Evolutionary conservation across 768 basidiomycete species (phyloP), one percentile per base, ranked within the genome.

Genomic region (Kwoniella shandongensis): DNA sequence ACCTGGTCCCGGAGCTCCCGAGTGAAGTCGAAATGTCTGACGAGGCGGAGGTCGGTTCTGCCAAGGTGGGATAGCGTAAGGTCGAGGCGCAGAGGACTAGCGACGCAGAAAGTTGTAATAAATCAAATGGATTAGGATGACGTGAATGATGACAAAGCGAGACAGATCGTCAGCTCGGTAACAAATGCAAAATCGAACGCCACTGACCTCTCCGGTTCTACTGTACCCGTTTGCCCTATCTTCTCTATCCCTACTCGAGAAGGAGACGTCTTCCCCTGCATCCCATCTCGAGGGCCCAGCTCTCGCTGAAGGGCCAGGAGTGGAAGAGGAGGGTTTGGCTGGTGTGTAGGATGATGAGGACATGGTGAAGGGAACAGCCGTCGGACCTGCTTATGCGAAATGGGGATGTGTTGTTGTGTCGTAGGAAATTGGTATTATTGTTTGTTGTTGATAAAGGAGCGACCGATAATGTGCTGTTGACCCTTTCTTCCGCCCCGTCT

Each of bases 11-110:
- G 54, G 38, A 22, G 44, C 30, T 25, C n/a, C n/a, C n/a, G 54
- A 44, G 13, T 22, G 32, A 17, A 44, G 54, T 39, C 54, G 20
- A 40, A 25, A 48, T 39, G 46, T 42, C 47, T 25, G 32, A 32
- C 32, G 32, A 32, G 32, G 32, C 10, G 54, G 54, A 35, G 54
- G 44, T 25, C 54, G 54, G 27, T 56, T 56, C n/a, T 56, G 54
- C 54, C 54, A 56, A 10, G 54, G 54, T 25, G 54, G 54, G 15
- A 55, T 41, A 25, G 54, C 23, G n/a, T 55, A 55, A n/a, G 41
- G 30, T 44, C 51, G 25, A 29, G 51, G 41, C 2, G 51, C 40
- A 7, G 51, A 52, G 17, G 41, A 27, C 22, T 17, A 41, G 32
- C 1, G 39, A 6, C 32, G 32, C 32, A 32, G 13, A 13, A 32